Conservation (phyloP, 768 basidiomycete species). For the Tricholomella constricta region DNA sequence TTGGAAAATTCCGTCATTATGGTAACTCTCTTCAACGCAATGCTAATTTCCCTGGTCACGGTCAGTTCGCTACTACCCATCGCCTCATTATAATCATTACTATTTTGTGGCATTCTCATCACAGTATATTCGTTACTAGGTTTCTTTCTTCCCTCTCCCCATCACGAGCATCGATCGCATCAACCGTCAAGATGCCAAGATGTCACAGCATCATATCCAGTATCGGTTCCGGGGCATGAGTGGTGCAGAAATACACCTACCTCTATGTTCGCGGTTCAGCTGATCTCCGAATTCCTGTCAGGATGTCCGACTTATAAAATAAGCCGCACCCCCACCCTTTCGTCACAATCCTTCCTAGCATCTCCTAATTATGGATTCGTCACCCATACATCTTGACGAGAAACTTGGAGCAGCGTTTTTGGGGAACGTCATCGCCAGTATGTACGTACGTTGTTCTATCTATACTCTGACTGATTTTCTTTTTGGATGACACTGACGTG, state of each 20-base stretch:
- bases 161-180: no score
- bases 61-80: no score
- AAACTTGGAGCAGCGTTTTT: slow-evolving; percentile 1
- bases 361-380: not conserved
- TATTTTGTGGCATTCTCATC: no score
- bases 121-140: no score
- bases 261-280: not conserved
- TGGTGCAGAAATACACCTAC: not conserved
- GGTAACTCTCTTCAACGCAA: no score
- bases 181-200: not conserved
- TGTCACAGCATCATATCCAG: not conserved
- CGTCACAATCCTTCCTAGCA: not conserved
- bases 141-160: no score
- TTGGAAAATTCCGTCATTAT: no score
- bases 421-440: not conserved
- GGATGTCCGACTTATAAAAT: not conserved
- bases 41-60: no score
- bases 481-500: not conserved
- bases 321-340: not conserved
- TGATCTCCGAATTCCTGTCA: not conserved
- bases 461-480: not conserved
- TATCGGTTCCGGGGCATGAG: not conserved
- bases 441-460: not conserved
- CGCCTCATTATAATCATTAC: no score
- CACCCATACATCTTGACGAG: not conserved